Evolutionary conservation across 495 filamentous ascomycete genomes (phyloP), one percentile per base, ranked within the genome.

Genomic region (Aspergillus affinis): DNA sequence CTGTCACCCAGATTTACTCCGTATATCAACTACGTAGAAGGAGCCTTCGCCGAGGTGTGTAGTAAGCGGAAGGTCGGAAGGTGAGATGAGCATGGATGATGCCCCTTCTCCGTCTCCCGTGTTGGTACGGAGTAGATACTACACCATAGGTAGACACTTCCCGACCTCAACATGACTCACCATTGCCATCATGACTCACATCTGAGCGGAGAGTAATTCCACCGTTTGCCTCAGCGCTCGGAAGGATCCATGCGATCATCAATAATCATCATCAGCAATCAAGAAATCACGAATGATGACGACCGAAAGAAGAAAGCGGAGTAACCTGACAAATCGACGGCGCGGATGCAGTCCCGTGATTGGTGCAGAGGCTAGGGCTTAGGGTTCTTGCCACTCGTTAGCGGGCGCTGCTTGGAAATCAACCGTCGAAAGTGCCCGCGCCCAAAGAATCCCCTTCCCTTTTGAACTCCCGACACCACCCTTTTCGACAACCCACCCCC

Each of bases 381-480:
- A 78, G 76, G 75, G 75, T 61, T 71, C 13, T 75, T 70, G 75
- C 76, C 75, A 77, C 72, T 71, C 69, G 65, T 70, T 72, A 74
- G 72, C 63, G 72, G 63, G 59, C 56, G 62, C 54, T 80, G 78
- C 72, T 80, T 79, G 73, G 76, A 81, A 80, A 81, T 79, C 78
- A 79, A 77, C 64, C 57, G 61, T 51, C 59, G 55, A 57, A 72
- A 73, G 70, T 71, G 68, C 71, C 68, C 69, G 70, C 71, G 61
- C 64, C 60, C 59, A 63, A 64, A 61, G 65, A 57, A 59, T 53
- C 54, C 61, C 67, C 67, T 72, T 72, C 70, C 66, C 71, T 72
- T 73, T 74, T 54, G 71, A 61, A 61, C 69, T 64, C 61, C 72
- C 72, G 73, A 72, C 71, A 73, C 72, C 72, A 65, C 56, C 59